These are phyloP conservation scores for Phytopythium litorale DNA, from an alignment of 352 stramenopile genomes.

Conservation along the genomic window DNA sequence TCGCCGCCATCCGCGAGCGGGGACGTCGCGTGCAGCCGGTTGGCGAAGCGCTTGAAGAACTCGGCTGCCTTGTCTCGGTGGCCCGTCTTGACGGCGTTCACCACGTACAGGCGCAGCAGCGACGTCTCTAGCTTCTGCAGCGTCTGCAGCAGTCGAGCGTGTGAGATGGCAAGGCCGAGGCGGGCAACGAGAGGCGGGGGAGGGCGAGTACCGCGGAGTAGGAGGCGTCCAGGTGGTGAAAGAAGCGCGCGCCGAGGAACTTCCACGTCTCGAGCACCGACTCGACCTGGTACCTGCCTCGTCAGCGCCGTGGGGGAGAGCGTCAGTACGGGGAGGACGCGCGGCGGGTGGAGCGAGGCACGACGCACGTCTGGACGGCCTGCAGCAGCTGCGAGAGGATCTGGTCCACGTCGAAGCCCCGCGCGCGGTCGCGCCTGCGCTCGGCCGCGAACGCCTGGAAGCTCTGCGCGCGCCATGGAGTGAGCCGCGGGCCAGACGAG, in stretches of 20 bases:
- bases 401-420: conserved; percentile 77
- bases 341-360: not conserved
- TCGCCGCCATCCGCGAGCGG: conserved; percentile 19
- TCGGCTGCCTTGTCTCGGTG: conserved; percentile 65
- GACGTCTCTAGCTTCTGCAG: conserved; percentile 63
- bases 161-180: not conserved
- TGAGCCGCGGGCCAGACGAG: too few relatives aligned
- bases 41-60: conserved; percentile 69
- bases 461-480: conserved; percentile 25
- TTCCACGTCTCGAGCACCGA: conserved; percentile 76
- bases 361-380: conserved; percentile 48
- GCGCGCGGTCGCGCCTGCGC: conserved; percentile 64
- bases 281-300: conserved; percentile 66
- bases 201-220: conserved; percentile 42
- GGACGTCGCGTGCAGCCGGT: conserved; percentile 55
- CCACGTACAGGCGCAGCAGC: conserved; percentile 67
- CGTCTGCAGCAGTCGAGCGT: conserved; percentile 22
- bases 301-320: too few relatives aligned
- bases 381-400: conserved; percentile 64
- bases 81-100: conserved; percentile 70
- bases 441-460: conserved; percentile 76
- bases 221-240: conserved; percentile 72
- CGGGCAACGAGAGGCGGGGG: too few relatives aligned
- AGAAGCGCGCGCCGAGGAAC: conserved; percentile 77
- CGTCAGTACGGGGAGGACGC: too few relatives aligned